phyloP scores from a whole-genome alignment of 1,284 basidiomycete species.

The Flammula alnicola region DNA sequence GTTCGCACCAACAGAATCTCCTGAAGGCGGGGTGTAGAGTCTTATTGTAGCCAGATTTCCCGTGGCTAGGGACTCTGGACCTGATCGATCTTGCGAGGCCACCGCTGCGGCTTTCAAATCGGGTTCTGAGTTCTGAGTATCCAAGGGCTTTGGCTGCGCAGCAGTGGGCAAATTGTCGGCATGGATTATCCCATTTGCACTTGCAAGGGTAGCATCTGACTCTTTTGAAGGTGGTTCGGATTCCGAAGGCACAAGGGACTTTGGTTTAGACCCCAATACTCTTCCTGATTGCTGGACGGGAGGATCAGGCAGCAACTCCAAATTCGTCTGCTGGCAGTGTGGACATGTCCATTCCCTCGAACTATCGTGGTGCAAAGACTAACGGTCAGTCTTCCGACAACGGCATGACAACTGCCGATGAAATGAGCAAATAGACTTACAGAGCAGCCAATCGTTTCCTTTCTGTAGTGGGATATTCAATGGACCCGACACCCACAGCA shows the following conservation, averaged over 20 bases:
- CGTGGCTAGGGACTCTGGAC: too few species aligned
- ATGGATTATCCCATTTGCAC: too few species aligned
- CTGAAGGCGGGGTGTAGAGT: background rate
- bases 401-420: conserved; percentile 13
- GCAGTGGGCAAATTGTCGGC: background rate
- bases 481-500: conserved; percentile 87
- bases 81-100: too few species aligned
- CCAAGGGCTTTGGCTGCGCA: too few species aligned
- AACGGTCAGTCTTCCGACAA: too few species aligned
- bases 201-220: too few species aligned
- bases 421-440: conserved; percentile 51
- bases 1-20: background rate
- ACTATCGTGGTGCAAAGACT: conserved; percentile 40
- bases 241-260: conserved; percentile 1
- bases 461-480: conserved; percentile 82
- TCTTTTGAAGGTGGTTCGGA: background rate
- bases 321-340: conserved; percentile 71
- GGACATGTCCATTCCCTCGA: conserved; percentile 86
- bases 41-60: background rate
- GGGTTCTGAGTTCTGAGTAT: too few species aligned
- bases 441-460: conserved; percentile 79
- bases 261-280: conserved; percentile 11
- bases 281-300: conserved; percentile 15
- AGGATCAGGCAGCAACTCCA: conserved; percentile 75
- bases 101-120: too few species aligned